Conservation (phyloP, 1,139 yeast genomes). For the Diutina neorugosa region DNA sequence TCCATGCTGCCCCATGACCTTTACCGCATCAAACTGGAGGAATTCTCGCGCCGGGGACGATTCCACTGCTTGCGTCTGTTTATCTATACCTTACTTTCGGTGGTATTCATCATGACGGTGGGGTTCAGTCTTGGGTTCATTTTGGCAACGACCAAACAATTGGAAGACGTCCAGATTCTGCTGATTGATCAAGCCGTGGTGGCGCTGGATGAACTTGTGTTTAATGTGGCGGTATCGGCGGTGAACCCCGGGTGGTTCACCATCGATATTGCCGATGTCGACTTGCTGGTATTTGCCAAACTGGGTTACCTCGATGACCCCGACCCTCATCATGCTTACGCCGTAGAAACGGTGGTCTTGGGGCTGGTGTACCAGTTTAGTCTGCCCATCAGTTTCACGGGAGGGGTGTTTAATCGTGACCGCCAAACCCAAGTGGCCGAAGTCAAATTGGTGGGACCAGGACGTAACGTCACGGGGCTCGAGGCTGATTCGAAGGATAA, state of each 20-base stretch:
- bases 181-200: slow-evolving; percentile 62
- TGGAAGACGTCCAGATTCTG: slow-evolving; percentile 50
- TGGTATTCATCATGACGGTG: slow-evolving; percentile 41
- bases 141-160: slow-evolving; percentile 77
- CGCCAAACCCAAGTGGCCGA: slow-evolving; percentile 50
- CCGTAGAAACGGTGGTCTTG: slow-evolving; percentile 56
- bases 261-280: slow-evolving; percentile 52
- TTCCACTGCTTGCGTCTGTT: slow-evolving; percentile 35
- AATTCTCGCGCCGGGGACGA: slow-evolving; percentile 8
- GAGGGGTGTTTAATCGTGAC: slow-evolving; percentile 63
- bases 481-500: slow-evolving; percentile 16
- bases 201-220: slow-evolving; percentile 74
- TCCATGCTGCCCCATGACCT: background rate
- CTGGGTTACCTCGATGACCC: slow-evolving; percentile 37
- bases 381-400: slow-evolving; percentile 61
- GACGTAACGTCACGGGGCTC: slow-evolving; percentile 41
- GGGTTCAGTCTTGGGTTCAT: slow-evolving; percentile 80
- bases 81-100: slow-evolving; percentile 43
- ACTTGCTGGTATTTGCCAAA: slow-evolving; percentile 80
- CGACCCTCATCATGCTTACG: slow-evolving; percentile 7
- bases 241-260: slow-evolving; percentile 81
- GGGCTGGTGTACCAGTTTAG: slow-evolving; percentile 63
- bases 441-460: slow-evolving; percentile 65
- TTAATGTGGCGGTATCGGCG: slow-evolving; percentile 67
- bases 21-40: background rate